Evolutionary conservation across 805 yeast genomes (phyloP).

Genomic region (Komagataella populi): DNA sequence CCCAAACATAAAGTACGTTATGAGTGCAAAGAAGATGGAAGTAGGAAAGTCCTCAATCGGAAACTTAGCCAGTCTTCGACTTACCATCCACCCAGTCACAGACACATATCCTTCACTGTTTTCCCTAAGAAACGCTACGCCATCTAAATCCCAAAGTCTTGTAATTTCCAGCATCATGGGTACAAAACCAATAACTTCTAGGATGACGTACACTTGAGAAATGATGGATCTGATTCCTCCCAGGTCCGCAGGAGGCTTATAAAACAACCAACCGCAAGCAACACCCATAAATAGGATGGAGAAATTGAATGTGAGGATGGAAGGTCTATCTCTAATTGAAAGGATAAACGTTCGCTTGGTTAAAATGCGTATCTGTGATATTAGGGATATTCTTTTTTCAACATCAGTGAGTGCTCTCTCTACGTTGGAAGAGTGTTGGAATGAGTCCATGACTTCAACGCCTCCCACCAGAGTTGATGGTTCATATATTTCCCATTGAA

Average conservation of each 20-base stretch:
- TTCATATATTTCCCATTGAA: conserved; percentile 13
- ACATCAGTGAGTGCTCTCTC: conserved; percentile 11
- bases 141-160: conserved; percentile 34
- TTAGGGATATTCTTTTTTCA: not conserved
- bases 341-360: conserved; percentile 21
- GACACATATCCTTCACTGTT: conserved; percentile 48
- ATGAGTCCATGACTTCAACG: not conserved
- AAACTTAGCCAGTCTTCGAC: conserved; percentile 46
- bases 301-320: conserved; percentile 18
- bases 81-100: conserved; percentile 44
- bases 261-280: conserved; percentile 55
- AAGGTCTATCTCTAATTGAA: conserved; percentile 19
- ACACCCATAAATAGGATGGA: conserved; percentile 29
- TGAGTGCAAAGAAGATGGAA: conserved; percentile 35
- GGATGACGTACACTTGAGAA: conserved; percentile 30
- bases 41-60: conserved; percentile 50
- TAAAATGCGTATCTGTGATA: conserved; percentile 11
- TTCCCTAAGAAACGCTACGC: conserved; percentile 40
- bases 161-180: conserved; percentile 37
- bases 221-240: conserved; percentile 49
- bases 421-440: conserved; percentile 1
- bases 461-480: not conserved
- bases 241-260: conserved; percentile 35
- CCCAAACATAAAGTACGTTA: conserved; percentile 63
- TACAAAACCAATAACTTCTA: conserved; percentile 35